Evolutionary conservation across 2,329 filamentous ascomycete genomes (phyloP).

Genomic region (Colletotrichum sojae): DNA sequence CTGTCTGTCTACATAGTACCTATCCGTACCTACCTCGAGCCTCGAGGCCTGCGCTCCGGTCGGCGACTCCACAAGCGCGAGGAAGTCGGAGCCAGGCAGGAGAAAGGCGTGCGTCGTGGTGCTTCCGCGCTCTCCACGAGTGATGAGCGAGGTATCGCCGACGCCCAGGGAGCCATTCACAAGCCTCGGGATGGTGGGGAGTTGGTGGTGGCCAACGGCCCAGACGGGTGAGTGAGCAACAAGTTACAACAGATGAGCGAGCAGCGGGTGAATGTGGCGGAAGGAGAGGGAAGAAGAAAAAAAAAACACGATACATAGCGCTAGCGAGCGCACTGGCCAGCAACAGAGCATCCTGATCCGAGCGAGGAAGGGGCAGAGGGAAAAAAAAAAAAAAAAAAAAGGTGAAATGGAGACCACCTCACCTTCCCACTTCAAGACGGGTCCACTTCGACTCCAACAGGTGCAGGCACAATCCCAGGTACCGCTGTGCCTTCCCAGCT

Average conservation of each 20-base stretch:
- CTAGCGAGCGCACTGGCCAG: constrained; percentile 10
- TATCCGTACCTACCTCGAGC: no score
- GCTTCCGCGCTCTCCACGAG: constrained; percentile 19
- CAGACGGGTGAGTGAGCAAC: constrained; percentile 7
- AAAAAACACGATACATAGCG: constrained; percentile 13
- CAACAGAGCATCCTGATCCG: constrained; percentile 4
- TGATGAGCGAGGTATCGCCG: constrained; percentile 41
- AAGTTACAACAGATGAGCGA: no score
- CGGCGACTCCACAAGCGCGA: constrained; percentile 36
- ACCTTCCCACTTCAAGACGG: constrained; percentile 22
- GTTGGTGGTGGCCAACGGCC: constrained; percentile 1
- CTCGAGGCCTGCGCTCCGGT: neutral
- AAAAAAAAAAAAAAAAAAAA: constrained; percentile 5
- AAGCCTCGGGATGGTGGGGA: constrained; percentile 22
- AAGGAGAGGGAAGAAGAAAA: constrained; percentile 2
- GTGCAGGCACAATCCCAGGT: constrained; percentile 12
- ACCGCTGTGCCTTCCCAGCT: constrained; percentile 24
- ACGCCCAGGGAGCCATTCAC: constrained; percentile 34
- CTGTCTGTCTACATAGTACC: neutral
- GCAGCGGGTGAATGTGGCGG: no score
- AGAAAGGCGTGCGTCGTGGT: no score
- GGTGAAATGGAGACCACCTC: constrained; percentile 16
- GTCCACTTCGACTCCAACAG: constrained; percentile 26
- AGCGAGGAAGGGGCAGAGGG: neutral
- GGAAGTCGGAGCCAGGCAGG: constrained; percentile 2